These are phyloP conservation scores for Nemania serpens DNA, from an alignment of 2,329 filamentous ascomycete genomes.

Conservation along the genomic window DNA sequence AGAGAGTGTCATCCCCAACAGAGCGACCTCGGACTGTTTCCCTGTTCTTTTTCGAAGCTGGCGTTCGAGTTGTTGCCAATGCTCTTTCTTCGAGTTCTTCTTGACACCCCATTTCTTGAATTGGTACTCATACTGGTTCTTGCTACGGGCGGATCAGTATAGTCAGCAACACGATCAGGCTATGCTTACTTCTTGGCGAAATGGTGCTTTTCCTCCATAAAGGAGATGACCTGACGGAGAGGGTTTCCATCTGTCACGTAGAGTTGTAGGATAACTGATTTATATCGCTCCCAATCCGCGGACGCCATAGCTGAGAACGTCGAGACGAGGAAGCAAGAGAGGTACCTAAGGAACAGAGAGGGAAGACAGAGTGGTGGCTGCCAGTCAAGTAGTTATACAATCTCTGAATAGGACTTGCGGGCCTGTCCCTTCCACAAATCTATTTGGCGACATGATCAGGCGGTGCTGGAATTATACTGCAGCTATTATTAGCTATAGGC, in stretches of 20 bases:
- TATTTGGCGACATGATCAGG: no score
- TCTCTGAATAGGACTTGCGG: no score
- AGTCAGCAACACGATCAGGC: not conserved
- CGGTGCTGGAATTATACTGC: no score
- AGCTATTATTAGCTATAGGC: no score
- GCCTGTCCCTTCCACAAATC: no score
- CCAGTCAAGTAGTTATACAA: no score
- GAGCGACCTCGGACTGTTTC: constrained; percentile 2
- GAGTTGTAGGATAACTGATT: constrained; percentile 2
- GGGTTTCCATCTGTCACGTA: not conserved
- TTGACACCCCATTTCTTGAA: constrained; percentile 22
- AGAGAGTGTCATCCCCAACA: constrained; percentile 3
- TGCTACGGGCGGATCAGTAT: not conserved
- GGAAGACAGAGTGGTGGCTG: no score
- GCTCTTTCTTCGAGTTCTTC: not conserved
- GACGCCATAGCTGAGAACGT: constrained; percentile 2
- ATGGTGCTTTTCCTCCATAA: constrained; percentile 12
- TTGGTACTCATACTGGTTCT: constrained; percentile 15
- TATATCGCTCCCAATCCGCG: constrained; percentile 13
- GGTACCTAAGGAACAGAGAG: no score
- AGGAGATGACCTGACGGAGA: not conserved
- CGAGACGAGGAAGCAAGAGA: no score
- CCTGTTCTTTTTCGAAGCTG: constrained; percentile 1
- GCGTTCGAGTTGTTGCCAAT: constrained; percentile 3
- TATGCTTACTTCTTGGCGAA: constrained; percentile 10